Percentiles rank a stretch among this genome's conserved stretches.
These are phyloP conservation scores for Sherardia arvensis DNA, from an alignment of 257 asterid species.

Conservation along the genomic window DNA sequence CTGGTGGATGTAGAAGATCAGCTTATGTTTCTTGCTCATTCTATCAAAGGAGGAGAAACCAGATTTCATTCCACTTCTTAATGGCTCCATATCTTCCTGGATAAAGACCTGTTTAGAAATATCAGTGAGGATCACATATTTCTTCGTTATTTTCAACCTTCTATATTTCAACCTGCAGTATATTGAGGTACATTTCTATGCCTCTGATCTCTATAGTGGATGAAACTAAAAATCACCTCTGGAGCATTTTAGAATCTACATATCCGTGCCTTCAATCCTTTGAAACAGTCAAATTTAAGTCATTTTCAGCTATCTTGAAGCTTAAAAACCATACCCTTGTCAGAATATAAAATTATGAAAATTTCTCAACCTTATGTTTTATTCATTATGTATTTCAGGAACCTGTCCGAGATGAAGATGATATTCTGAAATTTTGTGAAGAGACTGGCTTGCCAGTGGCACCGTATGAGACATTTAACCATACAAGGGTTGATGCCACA, in stretches of 20 bases:
- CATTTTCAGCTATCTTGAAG: neutral
- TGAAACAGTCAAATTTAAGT: no score
- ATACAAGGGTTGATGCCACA: conserved; percentile 32
- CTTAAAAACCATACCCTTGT: neutral
- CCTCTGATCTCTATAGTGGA: neutral
- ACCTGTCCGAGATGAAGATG: conserved; percentile 65
- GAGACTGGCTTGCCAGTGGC: conserved; percentile 92
- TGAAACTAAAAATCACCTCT: neutral
- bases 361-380: neutral
- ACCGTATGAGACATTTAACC: conserved; percentile 75
- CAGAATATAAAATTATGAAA: neutral
- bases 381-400: conserved; percentile 40
- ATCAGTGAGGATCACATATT: conserved; percentile 37
- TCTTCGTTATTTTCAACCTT: conserved; percentile 20
- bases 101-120: conserved; percentile 79
- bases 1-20: conserved; percentile 83
- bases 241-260: neutral
- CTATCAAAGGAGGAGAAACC: conserved; percentile 53
- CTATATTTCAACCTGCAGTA: conserved; percentile 35
- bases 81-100: conserved; percentile 75
- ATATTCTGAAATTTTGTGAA: conserved; percentile 66
- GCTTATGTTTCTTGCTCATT: conserved; percentile 64
- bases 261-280: neutral
- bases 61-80: conserved; percentile 52
- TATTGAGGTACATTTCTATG: conserved; percentile 56